phyloP scores from a whole-genome alignment of 495 filamentous ascomycete species.

The Collariella sp. region DNA sequence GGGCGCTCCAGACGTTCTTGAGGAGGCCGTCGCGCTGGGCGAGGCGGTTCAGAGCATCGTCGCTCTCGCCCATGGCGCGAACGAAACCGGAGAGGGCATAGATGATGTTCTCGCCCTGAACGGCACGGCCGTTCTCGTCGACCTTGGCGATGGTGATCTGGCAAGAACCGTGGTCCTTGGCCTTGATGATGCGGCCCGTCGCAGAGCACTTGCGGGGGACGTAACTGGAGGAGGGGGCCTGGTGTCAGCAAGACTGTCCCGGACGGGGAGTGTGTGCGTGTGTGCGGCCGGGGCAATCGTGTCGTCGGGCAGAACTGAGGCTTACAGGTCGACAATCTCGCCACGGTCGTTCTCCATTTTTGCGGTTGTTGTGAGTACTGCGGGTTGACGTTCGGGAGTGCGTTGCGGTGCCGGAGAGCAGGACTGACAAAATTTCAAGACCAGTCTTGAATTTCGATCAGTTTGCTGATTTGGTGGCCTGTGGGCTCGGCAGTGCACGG shows the following conservation, averaged over 20 bases:
- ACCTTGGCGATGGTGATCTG: constrained; percentile 90
- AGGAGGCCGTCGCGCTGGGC: constrained; percentile 91
- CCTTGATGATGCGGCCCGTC: constrained; percentile 97
- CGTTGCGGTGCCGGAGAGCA: constrained; percentile 22
- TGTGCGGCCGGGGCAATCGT: background rate
- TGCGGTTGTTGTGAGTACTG: constrained; percentile 24
- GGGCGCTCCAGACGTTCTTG: constrained; percentile 90
- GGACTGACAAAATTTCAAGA: constrained; percentile 26
- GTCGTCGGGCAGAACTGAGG: constrained; percentile 3
- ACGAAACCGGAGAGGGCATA: constrained; percentile 98
- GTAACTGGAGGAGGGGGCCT: constrained; percentile 52
- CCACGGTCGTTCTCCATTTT: constrained; percentile 48
- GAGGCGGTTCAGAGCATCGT: constrained; percentile 92
- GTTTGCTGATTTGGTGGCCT: constrained; percentile 31
- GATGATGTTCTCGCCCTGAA: constrained; percentile 94
- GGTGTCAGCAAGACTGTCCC: constrained; percentile 12
- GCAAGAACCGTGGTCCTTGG: constrained; percentile 93
- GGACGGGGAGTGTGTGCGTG: background rate
- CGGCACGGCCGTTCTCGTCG: constrained; percentile 87
- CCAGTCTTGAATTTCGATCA: constrained; percentile 22
- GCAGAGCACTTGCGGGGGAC: constrained; percentile 97
- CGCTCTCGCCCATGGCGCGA: constrained; percentile 91
- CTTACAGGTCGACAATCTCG: constrained; percentile 97
- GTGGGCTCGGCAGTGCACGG: constrained; percentile 23
- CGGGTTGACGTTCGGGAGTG: constrained; percentile 20